Evolutionary conservation across 106 monocot genomes (phyloP).

Genomic region (Posidonia australis): DNA sequence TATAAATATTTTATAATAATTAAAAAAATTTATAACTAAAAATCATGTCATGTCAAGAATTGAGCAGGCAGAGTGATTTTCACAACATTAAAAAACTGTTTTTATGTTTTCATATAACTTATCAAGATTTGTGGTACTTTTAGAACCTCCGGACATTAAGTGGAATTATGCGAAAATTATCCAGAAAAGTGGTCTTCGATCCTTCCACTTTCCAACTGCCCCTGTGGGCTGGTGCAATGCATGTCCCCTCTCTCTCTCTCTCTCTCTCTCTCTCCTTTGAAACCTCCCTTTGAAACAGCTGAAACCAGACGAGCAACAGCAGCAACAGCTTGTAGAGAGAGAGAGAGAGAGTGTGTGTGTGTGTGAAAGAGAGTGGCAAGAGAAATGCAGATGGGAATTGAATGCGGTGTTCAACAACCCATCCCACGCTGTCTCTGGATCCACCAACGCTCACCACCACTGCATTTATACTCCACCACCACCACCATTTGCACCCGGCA

Average conservation of each 20-base stretch:
- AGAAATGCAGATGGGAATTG: slow-evolving; percentile 16
- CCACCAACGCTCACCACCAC: neutral
- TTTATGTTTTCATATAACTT: too few relatives aligned
- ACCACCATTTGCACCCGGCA: neutral
- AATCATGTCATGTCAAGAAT: too few relatives aligned
- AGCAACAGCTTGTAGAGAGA: neutral
- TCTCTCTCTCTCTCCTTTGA: neutral
- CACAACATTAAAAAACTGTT: too few relatives aligned
- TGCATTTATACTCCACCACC: slow-evolving; percentile 3
- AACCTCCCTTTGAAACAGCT: neutral
- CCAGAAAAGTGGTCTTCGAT: neutral
- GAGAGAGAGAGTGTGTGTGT: slow-evolving; percentile 8
- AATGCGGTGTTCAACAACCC: slow-evolving; percentile 31
- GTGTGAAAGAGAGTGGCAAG: slow-evolving; percentile 8
- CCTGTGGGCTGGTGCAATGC: too few relatives aligned
- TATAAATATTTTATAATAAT: too few relatives aligned
- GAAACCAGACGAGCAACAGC: neutral
- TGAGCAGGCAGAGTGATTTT: too few relatives aligned
- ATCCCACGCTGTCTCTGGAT: neutral
- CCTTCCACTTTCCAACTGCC: neutral
- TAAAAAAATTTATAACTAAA: too few relatives aligned
- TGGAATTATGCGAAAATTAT: too few relatives aligned
- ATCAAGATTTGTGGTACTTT: too few relatives aligned
- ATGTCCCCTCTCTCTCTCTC: neutral
- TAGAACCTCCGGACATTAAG: too few relatives aligned